phyloP scores from a whole-genome alignment of 2,329 filamentous ascomycete genomes.

The Sporothrix pallida region DNA sequence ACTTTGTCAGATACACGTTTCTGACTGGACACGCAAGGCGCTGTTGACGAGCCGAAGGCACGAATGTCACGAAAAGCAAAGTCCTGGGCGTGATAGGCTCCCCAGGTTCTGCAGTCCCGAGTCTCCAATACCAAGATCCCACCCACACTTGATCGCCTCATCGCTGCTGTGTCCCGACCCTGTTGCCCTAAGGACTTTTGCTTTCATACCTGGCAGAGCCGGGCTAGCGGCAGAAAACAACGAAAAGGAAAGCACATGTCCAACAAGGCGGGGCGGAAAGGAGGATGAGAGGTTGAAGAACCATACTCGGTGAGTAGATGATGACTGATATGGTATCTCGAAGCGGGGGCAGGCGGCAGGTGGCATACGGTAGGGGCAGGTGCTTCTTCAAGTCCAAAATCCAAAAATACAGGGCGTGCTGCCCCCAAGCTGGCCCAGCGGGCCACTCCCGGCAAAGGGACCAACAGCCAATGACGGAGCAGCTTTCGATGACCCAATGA shows the following conservation, averaged over 20 bases:
- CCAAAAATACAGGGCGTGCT: neutral
- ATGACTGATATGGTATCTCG: constrained; percentile 8
- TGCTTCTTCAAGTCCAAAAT: neutral
- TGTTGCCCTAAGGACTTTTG: neutral
- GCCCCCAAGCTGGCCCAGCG: neutral
- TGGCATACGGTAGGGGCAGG: neutral
- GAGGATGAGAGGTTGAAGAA: neutral
- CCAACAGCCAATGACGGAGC: neutral
- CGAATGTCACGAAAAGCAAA: neutral
- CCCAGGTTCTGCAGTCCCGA: too few species aligned
- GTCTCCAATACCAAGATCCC: too few species aligned
- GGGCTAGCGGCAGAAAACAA: constrained; percentile 26
- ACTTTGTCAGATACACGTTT: neutral
- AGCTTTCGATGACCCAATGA: neutral
- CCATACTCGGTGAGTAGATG: neutral
- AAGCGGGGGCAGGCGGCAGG: constrained; percentile 20
- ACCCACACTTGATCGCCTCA: too few species aligned
- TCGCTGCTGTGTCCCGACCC: neutral
- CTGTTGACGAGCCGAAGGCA: neutral
- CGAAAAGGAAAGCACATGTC: neutral
- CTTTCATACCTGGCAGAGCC: neutral
- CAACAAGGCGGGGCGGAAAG: neutral
- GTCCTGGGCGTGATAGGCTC: neutral
- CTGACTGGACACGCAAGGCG: neutral
- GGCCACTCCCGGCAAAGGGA: neutral